Base-by-base conservation (phyloP, 352 stramenopile species). In the Globisporangium ultimum region DNA sequence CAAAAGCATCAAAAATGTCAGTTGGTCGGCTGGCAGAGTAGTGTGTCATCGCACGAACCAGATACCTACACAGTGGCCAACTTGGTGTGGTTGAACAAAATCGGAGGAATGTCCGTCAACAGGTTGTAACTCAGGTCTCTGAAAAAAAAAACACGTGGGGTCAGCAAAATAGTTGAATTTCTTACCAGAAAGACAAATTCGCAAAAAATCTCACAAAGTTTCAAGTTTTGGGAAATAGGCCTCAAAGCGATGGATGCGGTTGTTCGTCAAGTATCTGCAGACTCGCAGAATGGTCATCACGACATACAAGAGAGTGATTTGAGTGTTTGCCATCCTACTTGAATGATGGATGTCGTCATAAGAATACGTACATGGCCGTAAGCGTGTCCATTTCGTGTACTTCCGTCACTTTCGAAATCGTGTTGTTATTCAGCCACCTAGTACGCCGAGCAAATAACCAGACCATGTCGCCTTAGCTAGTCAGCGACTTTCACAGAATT, bases 361-460 rank as follows among this genome's bases (percentile, higher is more conserved):
- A 11, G 11, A 32, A 20, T 22, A 1, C 28, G 14, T 47, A 56
- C 51, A 56, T 28, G 11, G 45, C 18, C 1, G 18, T 48, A n/a
- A 56, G 51, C 2, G 3, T 36, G 18, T 48, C 10, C 18, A 48
- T 13, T 3, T 11, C 50, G 12, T 55, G 43, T n/a, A 24, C n/a
- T 40, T 51, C 24, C 3, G 28, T 40, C 14, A 60, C 47, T 2
- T 28, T 18, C 20, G 32, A 12, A 18, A 60, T 51, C 11, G 8
- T 38, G 43, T 53, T 60, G 45, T 53, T 45, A 32, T 53, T 46
- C 9, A 60, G 13, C 36, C 21, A 48, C 28, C 53, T 60, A 43
- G 38, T 43, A 17, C 38, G 38, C 8, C 10, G 11, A 43, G 38
- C 38, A 17, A 43, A 43, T 43, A 17, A 43, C 3, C 38, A 43